Evolutionary conservation across 176 grass and related monocot genomes (phyloP), one percentile per base, ranked within the genome.

Genomic region (Elaeis guineensis): DNA sequence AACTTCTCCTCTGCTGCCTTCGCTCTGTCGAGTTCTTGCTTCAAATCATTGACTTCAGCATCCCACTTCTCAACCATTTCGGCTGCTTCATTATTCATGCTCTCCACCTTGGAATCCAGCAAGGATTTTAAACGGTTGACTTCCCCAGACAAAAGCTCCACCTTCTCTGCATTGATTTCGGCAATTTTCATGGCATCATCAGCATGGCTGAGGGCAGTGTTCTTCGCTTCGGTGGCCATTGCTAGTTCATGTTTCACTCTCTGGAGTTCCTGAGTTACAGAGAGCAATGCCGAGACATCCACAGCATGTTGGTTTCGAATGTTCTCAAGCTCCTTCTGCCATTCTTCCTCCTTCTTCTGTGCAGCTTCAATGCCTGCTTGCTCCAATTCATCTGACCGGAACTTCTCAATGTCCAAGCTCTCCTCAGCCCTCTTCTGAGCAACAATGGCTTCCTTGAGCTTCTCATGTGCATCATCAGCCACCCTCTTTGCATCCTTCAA

Each of bases 151-250:
- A 90, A 82, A 63, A 83, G 65, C 55, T 77, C 63, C 9, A 79
- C 67, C 39, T 95, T 80, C 69, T 74, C 49, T 30, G 80, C 63
- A 52, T 90, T 90, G 30, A 28, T 78, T 71, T 84, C 82, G 11
- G 82, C 75, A 18, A 72, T 63, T 55, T 66, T 79, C 52, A 52
- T 77, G 11, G 82, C 80, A 58, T 86, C 86, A 61, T 83, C 86
- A 20, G 75, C 79, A 69, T 86, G 86, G 32, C 19, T 73, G 49
- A 85, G 72, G 7, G 86, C 83, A 49, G 62, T 66, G 16, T 79
- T 79, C 84, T 87, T 96, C 35, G 86, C 91, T 66, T 90, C 83
- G 0, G 79, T 76, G 7, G 86, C 80, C 44, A 83, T 75, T 11
- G 76, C 51, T 44, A 90, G 69, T 56, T 90, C 86, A 48, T 74